Percentiles rank a stretch among this genome's conserved stretches.
Evolutionary conservation across 1,284 basidiomycete genomes (phyloP).

Genomic region (Athelia sp.): DNA sequence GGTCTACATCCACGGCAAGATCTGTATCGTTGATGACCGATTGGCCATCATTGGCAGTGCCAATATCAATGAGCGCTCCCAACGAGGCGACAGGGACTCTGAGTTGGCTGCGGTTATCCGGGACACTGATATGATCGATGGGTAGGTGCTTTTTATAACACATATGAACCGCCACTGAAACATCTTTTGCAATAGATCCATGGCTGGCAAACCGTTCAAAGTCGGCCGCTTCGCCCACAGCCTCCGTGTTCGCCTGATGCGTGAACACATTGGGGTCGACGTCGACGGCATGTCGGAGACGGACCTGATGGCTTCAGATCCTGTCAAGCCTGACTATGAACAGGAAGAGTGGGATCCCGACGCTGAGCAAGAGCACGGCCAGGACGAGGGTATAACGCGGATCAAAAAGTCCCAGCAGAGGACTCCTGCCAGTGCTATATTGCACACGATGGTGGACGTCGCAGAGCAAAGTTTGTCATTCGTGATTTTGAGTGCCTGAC

Average conservation of each 20-base stretch:
- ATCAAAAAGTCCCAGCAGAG: conserved; percentile 29
- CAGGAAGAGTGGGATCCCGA: conserved; percentile 79
- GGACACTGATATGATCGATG: conserved; percentile 95
- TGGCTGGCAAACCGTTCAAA: conserved; percentile 94
- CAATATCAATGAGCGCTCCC: conserved; percentile 97
- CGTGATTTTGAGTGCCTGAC: too few species aligned
- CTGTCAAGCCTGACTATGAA: conserved; percentile 47
- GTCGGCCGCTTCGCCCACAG: conserved; percentile 97
- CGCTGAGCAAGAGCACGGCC: conserved; percentile 57
- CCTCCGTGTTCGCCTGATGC: conserved; percentile 90
- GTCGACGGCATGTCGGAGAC: conserved; percentile 88
- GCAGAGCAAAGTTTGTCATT: conserved; percentile 46
- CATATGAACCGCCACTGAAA: conserved; percentile 7
- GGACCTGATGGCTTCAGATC: conserved; percentile 56
- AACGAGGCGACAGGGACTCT: conserved; percentile 94
- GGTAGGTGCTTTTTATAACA: conserved; percentile 41
- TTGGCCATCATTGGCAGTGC: conserved; percentile 98
- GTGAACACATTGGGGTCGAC: conserved; percentile 93
- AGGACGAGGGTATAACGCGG: conserved; percentile 37
- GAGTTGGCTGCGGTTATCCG: conserved; percentile 91
- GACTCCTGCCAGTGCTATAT: conserved; percentile 28
- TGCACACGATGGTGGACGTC: conserved; percentile 33
- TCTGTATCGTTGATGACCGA: conserved; percentile 94
- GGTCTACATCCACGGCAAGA: conserved; percentile 89
- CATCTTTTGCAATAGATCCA: conserved; percentile 50